These are phyloP conservation scores for Nepenthes alata DNA, from an alignment of 179 eudicot genomes.

Conservation along the genomic window DNA sequence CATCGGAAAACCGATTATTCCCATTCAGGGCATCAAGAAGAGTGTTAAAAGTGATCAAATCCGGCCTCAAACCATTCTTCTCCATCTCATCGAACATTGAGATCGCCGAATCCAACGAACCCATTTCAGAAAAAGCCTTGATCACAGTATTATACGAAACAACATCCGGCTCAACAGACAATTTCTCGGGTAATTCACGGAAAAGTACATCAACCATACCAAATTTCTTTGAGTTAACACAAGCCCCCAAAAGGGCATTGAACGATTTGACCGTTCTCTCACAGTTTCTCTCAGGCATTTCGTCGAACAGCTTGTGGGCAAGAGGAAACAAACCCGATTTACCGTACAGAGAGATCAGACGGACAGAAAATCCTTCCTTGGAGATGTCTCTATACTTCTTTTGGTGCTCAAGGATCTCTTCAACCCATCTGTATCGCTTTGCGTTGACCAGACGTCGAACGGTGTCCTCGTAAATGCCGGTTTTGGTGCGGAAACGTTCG, in stretches of 20 bases:
- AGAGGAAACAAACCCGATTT: conserved; percentile 41
- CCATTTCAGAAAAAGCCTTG: conserved; percentile 35
- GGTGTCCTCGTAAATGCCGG: conserved; percentile 20
- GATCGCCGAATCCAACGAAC: conserved; percentile 29
- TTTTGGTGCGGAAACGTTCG: conserved; percentile 19
- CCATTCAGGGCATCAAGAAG: conserved; percentile 29
- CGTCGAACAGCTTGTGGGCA: conserved; percentile 61
- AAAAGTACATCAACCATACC: conserved; percentile 28
- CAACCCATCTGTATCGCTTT: conserved; percentile 17
- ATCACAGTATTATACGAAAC: conserved; percentile 46
- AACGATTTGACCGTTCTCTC: conserved; percentile 37
- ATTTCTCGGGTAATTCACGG: conserved; percentile 24
- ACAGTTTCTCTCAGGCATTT: conserved; percentile 47
- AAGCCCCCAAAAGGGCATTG: conserved; percentile 52
- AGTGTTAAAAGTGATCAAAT: conserved; percentile 43
- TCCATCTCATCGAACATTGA: conserved; percentile 33
- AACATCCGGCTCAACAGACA: conserved; percentile 27
- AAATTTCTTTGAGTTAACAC: conserved; percentile 33
- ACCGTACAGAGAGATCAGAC: conserved; percentile 45
- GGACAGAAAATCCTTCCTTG: conserved; percentile 35
- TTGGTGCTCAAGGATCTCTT: conserved; percentile 49
- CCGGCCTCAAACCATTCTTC: conserved; percentile 25
- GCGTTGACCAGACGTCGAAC: conserved; percentile 30
- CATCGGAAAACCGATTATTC: conserved; percentile 26
- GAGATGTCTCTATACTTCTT: conserved; percentile 33